Conservation (phyloP, 768 basidiomycete genomes). For the Cystobasidium ongulense region DNA sequence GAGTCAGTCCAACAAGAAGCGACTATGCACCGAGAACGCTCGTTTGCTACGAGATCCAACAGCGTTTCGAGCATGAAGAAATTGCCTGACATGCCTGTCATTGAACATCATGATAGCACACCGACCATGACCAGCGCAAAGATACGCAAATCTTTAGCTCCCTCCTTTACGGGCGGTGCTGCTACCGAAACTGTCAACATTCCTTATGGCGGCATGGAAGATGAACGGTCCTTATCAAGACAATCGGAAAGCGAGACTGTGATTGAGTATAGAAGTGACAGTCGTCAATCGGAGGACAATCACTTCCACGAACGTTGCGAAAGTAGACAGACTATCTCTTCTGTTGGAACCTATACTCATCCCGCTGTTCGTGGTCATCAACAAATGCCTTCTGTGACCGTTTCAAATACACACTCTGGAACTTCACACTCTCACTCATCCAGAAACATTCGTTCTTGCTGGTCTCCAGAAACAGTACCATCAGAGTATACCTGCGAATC, state of each 20-base stretch:
- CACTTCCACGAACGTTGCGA: background rate
- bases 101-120: background rate
- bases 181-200: background rate
- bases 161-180: background rate
- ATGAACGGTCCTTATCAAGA: constrained; percentile 9
- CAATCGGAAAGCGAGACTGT: background rate
- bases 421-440: background rate
- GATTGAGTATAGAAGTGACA: background rate
- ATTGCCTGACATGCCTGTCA: background rate
- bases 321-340: background rate
- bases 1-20: background rate
- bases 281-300: background rate
- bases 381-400: constrained; percentile 12
- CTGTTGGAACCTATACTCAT: background rate
- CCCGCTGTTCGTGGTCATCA: background rate
- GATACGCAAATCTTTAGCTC: constrained; percentile 6
- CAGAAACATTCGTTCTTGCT: constrained; percentile 25
- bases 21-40: background rate
- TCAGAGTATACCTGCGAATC: background rate
- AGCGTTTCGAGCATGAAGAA: background rate
- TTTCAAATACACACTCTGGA: constrained; percentile 7
- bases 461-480: constrained; percentile 15
- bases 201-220: background rate
- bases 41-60: background rate
- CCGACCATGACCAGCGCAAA: background rate